Percentiles rank a stretch among this genome's conserved stretches.
These are phyloP conservation scores for Lodderomyces orthopsilosis DNA, from an alignment of 1,139 yeast genomes.

Conservation along the genomic window DNA sequence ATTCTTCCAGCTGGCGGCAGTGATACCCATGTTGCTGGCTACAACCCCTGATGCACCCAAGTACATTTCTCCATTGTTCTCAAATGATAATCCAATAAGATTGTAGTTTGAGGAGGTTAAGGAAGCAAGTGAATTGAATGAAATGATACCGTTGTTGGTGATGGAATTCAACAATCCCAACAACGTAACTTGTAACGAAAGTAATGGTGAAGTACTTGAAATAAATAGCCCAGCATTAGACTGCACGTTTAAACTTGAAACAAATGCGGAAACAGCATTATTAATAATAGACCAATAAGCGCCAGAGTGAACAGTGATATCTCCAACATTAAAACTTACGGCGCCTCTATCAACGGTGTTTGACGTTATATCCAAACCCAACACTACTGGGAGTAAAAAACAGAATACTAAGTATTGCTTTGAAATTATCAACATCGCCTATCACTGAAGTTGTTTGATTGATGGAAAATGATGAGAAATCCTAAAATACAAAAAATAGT, in stretches of 20 bases:
- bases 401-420: background rate
- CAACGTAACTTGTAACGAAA: slow-evolving; percentile 16
- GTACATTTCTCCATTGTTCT: slow-evolving; percentile 28
- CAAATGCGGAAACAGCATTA: slow-evolving; percentile 23
- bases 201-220: slow-evolving; percentile 4
- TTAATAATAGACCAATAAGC: slow-evolving; percentile 34
- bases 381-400: background rate
- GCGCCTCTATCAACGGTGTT: slow-evolving; percentile 17
- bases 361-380: slow-evolving; percentile 7
- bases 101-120: slow-evolving; percentile 20
- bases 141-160: slow-evolving; percentile 22
- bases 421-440: background rate
- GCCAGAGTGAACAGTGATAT: slow-evolving; percentile 25
- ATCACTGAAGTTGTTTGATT: background rate
- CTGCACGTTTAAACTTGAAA: slow-evolving; percentile 19
- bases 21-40: slow-evolving; percentile 20
- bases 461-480: background rate
- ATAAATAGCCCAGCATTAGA: slow-evolving; percentile 25
- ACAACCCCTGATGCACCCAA: slow-evolving; percentile 24
- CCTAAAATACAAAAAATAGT: background rate
- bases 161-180: slow-evolving; percentile 15
- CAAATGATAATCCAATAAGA: slow-evolving; percentile 21
- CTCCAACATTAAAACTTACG: slow-evolving; percentile 19
- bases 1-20: slow-evolving; percentile 24
- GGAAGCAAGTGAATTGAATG: slow-evolving; percentile 22